These are phyloP conservation scores for Zanthoxylum bungeanum DNA, from an alignment of 345 rosid genomes.

Conservation along the genomic window DNA sequence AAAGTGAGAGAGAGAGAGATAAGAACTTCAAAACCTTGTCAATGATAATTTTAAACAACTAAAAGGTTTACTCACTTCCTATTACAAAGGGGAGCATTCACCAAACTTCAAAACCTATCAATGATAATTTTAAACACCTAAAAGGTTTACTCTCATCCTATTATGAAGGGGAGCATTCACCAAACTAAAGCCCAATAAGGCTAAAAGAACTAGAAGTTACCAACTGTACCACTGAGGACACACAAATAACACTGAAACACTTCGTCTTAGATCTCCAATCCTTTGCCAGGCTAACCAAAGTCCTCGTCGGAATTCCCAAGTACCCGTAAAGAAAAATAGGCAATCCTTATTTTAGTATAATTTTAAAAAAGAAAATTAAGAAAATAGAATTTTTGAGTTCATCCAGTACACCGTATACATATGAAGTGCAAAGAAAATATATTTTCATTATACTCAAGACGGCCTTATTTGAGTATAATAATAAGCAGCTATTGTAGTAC, in stretches of 20 bases:
- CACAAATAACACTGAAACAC: not conserved
- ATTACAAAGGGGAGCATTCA: no score
- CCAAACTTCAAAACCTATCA: no score
- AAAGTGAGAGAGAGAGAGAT: not conserved
- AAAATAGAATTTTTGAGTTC: not conserved
- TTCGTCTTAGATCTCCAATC: not conserved
- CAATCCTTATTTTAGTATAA: not conserved
- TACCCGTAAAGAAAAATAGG: not conserved
- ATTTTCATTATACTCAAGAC: no score
- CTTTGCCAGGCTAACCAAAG: not conserved
- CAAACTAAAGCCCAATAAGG: not conserved
- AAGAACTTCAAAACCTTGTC: not conserved
- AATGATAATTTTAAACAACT: not conserved
- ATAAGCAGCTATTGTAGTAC: not conserved
- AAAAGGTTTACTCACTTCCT: no score
- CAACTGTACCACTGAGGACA: not conserved
- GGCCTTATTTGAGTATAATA: no score
- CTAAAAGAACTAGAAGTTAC: not conserved
- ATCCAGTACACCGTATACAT: not conserved
- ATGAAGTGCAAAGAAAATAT: no score
- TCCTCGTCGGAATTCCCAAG: not conserved
- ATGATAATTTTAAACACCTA: no score
- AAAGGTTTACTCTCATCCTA: not conserved
- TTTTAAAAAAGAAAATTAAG: not conserved
- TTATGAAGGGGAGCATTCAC: not conserved